Conservation (phyloP, 345 rosid genomes). For the Iberis pinnata region DNA sequence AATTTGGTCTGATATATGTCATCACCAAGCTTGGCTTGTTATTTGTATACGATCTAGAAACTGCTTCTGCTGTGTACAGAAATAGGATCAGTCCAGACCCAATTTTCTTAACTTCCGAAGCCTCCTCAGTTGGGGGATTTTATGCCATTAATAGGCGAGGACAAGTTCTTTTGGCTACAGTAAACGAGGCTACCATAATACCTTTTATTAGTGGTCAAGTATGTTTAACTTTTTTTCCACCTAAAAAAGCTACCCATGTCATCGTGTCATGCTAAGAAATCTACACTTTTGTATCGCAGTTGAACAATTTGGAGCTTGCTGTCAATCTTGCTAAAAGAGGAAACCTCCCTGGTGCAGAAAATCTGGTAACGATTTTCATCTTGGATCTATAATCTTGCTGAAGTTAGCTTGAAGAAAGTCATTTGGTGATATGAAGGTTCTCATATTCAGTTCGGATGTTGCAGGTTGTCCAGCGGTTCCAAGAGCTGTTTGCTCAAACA, state of each 20-base stretch:
- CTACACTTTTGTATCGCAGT: conserved; percentile 39
- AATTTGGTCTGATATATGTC: conserved; percentile 79
- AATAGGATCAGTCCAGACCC: conserved; percentile 99
- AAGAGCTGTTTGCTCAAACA: conserved; percentile 92
- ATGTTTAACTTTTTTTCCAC: conserved; percentile 24
- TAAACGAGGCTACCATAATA: conserved; percentile 87
- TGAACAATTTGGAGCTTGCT: conserved; percentile 97
- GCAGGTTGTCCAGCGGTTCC: conserved; percentile 98
- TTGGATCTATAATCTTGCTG: conserved; percentile 3
- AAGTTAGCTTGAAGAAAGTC: background rate
- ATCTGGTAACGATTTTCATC: conserved; percentile 56
- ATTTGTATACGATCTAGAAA: conserved; percentile 96
- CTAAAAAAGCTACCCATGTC: conserved; percentile 12
- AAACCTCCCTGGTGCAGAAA: conserved; percentile 99
- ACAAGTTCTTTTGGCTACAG: conserved; percentile 78
- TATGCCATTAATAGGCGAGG: conserved; percentile 91
- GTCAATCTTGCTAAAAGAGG: conserved; percentile 98
- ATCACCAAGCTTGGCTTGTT: conserved; percentile 96
- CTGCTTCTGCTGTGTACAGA: conserved; percentile 94
- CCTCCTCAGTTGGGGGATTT: conserved; percentile 83
- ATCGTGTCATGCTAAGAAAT: conserved; percentile 11
- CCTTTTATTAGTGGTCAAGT: conserved; percentile 98
- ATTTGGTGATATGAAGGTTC: conserved; percentile 15
- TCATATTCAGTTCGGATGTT: conserved; percentile 15
- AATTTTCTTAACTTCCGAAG: conserved; percentile 94